Evolutionary conservation across 176 grass and related monocot genomes (phyloP).

Genomic region (Musa troglodytarum): DNA sequence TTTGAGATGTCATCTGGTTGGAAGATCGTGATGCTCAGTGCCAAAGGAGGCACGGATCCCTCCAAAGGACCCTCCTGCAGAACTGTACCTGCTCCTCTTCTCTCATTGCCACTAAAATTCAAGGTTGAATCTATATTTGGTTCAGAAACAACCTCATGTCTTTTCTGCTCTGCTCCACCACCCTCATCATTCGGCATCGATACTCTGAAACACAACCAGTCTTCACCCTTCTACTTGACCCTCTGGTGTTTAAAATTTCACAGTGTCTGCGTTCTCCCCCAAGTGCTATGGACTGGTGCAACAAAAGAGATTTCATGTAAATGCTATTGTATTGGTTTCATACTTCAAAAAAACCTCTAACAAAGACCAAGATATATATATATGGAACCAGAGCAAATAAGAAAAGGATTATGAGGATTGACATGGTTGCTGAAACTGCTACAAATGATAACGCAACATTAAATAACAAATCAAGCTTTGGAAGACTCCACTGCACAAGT

Average conservation of each 20-base stretch:
- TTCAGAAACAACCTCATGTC: not conserved
- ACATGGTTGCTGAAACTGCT: not conserved
- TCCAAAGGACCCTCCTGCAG: not conserved
- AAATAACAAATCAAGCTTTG: too few species aligned
- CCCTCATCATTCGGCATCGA: slow-evolving; percentile 22
- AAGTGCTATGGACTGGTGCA: not conserved
- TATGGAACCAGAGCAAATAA: not conserved
- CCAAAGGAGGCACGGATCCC: slow-evolving; percentile 10
- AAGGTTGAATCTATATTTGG: slow-evolving; percentile 6
- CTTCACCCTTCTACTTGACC: not conserved
- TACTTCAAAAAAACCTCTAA: not conserved
- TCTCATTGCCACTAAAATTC: slow-evolving; percentile 17
- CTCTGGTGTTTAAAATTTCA: not conserved
- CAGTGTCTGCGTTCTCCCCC: not conserved
- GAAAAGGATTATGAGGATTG: not conserved
- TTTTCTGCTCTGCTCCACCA: slow-evolving; percentile 5
- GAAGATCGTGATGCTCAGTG: slow-evolving; percentile 54
- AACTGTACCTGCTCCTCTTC: slow-evolving; percentile 1
- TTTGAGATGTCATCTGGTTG: slow-evolving; percentile 45
- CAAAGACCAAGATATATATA: not conserved
- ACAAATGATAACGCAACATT: not conserved
- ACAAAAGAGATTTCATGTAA: too few species aligned
- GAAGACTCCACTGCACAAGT: too few species aligned
- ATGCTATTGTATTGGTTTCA: not conserved
- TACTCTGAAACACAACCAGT: not conserved